phyloP scores from a whole-genome alignment of 2,329 filamentous ascomycete species.

The Cercospora zeae-maydis region DNA sequence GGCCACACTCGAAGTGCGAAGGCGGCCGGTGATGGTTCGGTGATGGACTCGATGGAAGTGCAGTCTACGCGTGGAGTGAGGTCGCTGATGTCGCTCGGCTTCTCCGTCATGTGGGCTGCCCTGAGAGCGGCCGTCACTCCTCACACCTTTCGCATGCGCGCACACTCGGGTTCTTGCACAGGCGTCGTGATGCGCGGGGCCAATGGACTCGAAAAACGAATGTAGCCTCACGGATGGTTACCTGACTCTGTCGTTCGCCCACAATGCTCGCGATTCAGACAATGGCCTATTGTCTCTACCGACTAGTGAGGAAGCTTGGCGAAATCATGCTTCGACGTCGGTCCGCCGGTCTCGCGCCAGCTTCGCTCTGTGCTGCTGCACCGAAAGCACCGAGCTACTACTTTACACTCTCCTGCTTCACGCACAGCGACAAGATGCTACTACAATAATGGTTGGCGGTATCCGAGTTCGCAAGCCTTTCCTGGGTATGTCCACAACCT shows the following conservation, averaged over 20 bases:
- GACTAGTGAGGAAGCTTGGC: slow-evolving; percentile 3
- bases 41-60: slow-evolving; percentile 12
- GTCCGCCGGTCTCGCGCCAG: neutral
- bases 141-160: neutral
- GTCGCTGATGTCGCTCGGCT: neutral
- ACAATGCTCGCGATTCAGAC: neutral
- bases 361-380: neutral
- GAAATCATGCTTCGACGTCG: neutral
- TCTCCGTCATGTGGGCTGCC: slow-evolving; percentile 1
- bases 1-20: neutral
- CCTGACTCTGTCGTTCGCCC: neutral
- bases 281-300: neutral
- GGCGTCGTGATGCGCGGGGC: neutral
- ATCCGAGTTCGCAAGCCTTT: slow-evolving; percentile 85
- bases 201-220: neutral
- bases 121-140: neutral
- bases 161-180: neutral
- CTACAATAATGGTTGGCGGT: slow-evolving; percentile 33
- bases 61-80: slow-evolving; percentile 1
- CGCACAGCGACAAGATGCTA: neutral
- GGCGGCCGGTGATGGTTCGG: neutral
- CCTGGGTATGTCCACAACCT: slow-evolving; percentile 61
- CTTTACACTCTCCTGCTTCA: neutral
- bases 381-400: neutral
- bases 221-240: neutral